Conservation (phyloP, 768 basidiomycete genomes). For the Hemileccinum impolitum region DNA sequence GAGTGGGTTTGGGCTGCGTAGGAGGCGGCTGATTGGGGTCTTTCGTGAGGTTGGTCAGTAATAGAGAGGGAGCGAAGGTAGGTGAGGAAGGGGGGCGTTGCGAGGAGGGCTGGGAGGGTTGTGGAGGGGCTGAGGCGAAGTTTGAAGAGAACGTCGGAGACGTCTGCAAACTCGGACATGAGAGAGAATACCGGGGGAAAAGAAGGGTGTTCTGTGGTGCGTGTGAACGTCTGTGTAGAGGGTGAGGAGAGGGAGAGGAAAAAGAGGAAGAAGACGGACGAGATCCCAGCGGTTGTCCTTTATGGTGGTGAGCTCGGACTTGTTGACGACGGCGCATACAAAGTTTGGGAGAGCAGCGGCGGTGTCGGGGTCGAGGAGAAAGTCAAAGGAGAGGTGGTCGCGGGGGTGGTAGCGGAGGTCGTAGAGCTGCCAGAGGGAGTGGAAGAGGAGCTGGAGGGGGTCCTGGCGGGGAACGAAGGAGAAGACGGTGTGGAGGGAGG, state of each 20-base stretch:
- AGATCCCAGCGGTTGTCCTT: conserved; percentile 82
- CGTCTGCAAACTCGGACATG: conserved; percentile 88
- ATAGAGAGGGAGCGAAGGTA: conserved; percentile 88
- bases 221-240: conserved; percentile 71
- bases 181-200: conserved; percentile 64
- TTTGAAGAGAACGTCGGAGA: conserved; percentile 77
- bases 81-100: conserved; percentile 59
- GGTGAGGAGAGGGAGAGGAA: conserved; percentile 1
- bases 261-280: conserved; percentile 44
- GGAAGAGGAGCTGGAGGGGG: conserved; percentile 60
- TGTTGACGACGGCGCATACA: conserved; percentile 82
- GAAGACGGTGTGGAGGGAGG: conserved; percentile 77
- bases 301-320: conserved; percentile 69
- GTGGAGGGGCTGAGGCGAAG: conserved; percentile 34
- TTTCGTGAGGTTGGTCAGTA: conserved; percentile 80
- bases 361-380: conserved; percentile 52
- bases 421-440: conserved; percentile 58
- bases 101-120: conserved; percentile 55
- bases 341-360: conserved; percentile 52
- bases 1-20: conserved; percentile 39
- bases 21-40: conserved; percentile 53
- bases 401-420: conserved; percentile 70
- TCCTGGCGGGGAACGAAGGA: conserved; percentile 83
- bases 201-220: conserved; percentile 60
- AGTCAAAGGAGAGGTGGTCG: conserved; percentile 77